Evolutionary conservation across 805 yeast genomes (phyloP).

Genomic region (Wickerhamiella azymoides): DNA sequence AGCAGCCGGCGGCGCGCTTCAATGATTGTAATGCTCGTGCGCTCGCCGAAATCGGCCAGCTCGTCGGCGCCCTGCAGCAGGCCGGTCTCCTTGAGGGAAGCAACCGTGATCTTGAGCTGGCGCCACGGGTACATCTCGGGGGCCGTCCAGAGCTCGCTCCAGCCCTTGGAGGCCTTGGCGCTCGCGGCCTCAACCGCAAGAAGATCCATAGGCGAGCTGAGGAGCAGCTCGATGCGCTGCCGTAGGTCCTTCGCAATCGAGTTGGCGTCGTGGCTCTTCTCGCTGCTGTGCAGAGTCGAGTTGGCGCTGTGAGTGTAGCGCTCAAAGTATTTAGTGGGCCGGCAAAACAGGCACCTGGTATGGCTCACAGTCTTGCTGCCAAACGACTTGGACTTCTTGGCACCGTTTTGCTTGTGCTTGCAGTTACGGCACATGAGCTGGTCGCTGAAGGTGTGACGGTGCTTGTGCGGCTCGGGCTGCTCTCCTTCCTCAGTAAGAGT

Average conservation of each 20-base stretch:
- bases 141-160: constrained; percentile 18
- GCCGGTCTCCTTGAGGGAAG: constrained; percentile 1
- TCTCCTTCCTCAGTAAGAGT: not conserved
- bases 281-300: not conserved
- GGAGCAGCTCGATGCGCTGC: not conserved
- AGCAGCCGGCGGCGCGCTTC: constrained; percentile 29
- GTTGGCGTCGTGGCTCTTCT: not conserved
- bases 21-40: constrained; percentile 15
- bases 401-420: not conserved
- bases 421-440: constrained; percentile 1
- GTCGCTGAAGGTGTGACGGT: not conserved
- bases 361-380: not conserved
- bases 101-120: constrained; percentile 9
- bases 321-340: not conserved
- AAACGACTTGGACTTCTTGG: not conserved
- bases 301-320: not conserved
- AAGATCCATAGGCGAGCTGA: constrained; percentile 2
- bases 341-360: constrained; percentile 1
- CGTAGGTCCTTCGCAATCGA: not conserved
- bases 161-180: constrained; percentile 5
- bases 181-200: not conserved
- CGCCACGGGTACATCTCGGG: constrained; percentile 12
- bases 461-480: not conserved
- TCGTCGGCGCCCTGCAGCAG: not conserved
- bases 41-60: not conserved